Evolutionary conservation across 2,329 filamentous ascomycete species (phyloP).

Genomic region (Westerdykella ornata): DNA sequence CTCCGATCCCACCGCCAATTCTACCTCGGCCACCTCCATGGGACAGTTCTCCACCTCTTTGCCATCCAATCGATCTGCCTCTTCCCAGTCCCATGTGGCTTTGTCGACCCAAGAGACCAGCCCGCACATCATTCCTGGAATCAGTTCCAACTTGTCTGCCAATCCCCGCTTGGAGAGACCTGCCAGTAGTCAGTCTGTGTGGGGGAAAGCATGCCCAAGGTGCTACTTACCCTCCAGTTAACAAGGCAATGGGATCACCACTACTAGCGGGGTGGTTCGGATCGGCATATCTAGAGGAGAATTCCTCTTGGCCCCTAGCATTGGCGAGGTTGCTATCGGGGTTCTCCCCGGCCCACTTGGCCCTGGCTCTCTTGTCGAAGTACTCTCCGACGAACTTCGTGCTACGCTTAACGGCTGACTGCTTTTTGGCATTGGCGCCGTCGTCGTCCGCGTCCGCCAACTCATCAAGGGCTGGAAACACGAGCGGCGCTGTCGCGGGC

Average conservation of each 20-base stretch:
- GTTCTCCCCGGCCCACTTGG: constrained; percentile 38
- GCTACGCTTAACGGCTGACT: constrained; percentile 22
- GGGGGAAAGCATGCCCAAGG: too few species aligned
- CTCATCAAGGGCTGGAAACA: constrained; percentile 33
- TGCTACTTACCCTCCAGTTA: constrained; percentile 47
- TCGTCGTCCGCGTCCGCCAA: constrained; percentile 15
- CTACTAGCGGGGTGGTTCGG: constrained; percentile 47
- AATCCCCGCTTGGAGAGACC: too few species aligned
- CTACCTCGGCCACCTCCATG: too few species aligned
- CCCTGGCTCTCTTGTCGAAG: constrained; percentile 44
- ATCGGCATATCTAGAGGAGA: constrained; percentile 46
- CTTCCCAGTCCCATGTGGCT: too few species aligned
- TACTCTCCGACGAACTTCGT: constrained; percentile 43
- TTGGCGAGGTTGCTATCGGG: constrained; percentile 36
- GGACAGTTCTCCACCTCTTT: too few species aligned
- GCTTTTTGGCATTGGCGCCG: constrained; percentile 23
- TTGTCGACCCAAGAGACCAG: too few species aligned
- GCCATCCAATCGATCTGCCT: too few species aligned
- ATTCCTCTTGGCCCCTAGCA: constrained; percentile 23
- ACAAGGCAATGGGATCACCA: constrained; percentile 42
- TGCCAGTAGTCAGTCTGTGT: too few species aligned
- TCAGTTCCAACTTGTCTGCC: too few species aligned
- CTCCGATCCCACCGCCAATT: too few species aligned
- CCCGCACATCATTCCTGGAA: too few species aligned
- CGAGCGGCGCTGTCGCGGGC: constrained; percentile 35